Evolutionary conservation across 2,329 filamentous ascomycete genomes (phyloP).

Genomic region (Gnomoniopsis sp.): DNA sequence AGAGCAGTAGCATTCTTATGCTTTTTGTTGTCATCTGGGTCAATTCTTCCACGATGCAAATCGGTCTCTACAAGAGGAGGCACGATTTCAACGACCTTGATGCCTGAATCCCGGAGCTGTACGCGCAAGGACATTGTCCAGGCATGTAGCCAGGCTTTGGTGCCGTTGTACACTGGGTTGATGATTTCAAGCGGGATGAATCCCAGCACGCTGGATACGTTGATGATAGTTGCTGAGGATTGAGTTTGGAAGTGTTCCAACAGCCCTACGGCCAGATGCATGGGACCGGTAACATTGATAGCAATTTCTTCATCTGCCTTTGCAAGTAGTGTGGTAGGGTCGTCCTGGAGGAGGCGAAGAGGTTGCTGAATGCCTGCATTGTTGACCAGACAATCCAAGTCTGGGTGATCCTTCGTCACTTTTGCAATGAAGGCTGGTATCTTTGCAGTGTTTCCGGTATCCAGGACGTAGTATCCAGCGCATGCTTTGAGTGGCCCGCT

Average conservation of each 20-base stretch:
- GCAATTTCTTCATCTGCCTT: conserved; percentile 55
- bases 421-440: conserved; percentile 43
- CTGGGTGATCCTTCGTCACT: conserved; percentile 45
- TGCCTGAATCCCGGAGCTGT: conserved; percentile 40
- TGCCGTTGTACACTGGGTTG: conserved; percentile 58
- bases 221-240: conserved; percentile 43
- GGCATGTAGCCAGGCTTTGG: conserved; percentile 56
- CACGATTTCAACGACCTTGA: conserved; percentile 52
- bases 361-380: conserved; percentile 58
- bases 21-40: conserved; percentile 59
- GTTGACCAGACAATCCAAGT: conserved; percentile 57
- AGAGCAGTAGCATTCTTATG: conserved; percentile 43
- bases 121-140: conserved; percentile 52
- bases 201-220: conserved; percentile 51
- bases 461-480: conserved; percentile 47
- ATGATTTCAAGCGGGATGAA: conserved; percentile 50
- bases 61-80: conserved; percentile 53
- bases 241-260: conserved; percentile 46
- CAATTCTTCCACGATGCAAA: conserved; percentile 50
- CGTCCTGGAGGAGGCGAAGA: conserved; percentile 38
- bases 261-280: conserved; percentile 50
- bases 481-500: conserved; percentile 34
- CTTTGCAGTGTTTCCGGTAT: conserved; percentile 42
- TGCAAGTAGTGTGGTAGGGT: conserved; percentile 37
- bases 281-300: conserved; percentile 55